Base-by-base conservation (phyloP, 2,329 filamentous ascomycete genomes). In the Phoma sp. region DNA sequence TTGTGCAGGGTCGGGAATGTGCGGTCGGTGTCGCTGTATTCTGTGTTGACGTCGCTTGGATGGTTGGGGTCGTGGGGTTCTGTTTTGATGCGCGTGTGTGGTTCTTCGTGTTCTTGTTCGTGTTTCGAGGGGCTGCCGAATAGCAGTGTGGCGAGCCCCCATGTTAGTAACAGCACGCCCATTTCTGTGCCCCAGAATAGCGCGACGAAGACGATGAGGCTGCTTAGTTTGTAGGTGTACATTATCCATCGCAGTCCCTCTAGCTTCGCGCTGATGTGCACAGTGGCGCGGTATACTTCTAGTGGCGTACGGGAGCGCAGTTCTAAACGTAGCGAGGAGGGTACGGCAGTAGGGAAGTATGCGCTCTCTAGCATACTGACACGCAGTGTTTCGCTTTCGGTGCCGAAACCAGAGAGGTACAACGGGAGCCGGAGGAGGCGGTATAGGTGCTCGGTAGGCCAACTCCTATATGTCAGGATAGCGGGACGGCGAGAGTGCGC, bases 121-220 rank as follows among this genome's bases (percentile, higher is more conserved):
- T 48, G 37, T 12, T 29, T 29, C 9, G 25, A 2, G 4, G 29
- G 47, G 8, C 32, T 21, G 51, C 58, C 53, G 39, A 81, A 68
- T 38, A 79, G 66, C 31, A 78, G 77, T 8, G 73, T 79, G 19
- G 90, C 64, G 0, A 83, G 40, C 1, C 83, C 72, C 88, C 91
- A 96, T 0, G 84, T 87, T 0, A 87, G 33, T 1, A 81, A 79
- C 72, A 90, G 84, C 37, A 88, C 88, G 0, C 86, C 61, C 67
- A 96, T 81, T 69, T 94, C 92, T 12, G 86, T 85, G 1, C 79
- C 71, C 92, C 93, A 98, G 75, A 97, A 97, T 0, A 85, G 64
- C 0, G 79, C 74, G 0, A 88, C 90, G 66, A 92, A 89, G 0
- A 88, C 68, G 0, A 89, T 47, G 55, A 92, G 92, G 5, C 87